Percentiles rank a stretch among this genome's conserved stretches.
These are phyloP conservation scores for Ajuga reptans DNA, from an alignment of 305 asterid species.

Conservation along the genomic window DNA sequence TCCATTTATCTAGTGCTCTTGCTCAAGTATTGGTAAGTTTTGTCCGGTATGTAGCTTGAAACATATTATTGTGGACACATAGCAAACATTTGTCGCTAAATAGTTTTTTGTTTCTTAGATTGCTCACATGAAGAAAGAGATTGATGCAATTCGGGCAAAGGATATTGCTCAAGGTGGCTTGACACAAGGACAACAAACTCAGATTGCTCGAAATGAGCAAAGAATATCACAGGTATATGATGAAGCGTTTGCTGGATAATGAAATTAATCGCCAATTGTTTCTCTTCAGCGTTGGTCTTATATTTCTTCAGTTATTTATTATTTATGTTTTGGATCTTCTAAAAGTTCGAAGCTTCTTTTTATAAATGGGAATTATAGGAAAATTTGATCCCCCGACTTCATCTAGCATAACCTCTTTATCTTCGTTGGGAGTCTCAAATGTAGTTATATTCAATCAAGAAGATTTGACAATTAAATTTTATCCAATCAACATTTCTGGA, in stretches of 20 bases:
- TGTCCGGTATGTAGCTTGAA: background rate
- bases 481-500: background rate
- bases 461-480: background rate
- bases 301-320: background rate
- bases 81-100: background rate
- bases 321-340: background rate
- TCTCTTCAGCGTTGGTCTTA: background rate
- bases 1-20: slow-evolving; percentile 8
- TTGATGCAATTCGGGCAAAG: slow-evolving; percentile 96
- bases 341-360: background rate
- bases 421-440: slow-evolving; percentile 12
- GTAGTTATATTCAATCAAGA: slow-evolving; percentile 8
- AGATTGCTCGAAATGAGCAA: slow-evolving; percentile 98
- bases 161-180: slow-evolving; percentile 98
- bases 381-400: background rate
- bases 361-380: background rate
- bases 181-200: slow-evolving; percentile 99
- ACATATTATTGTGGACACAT: slow-evolving; percentile 8
- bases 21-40: background rate
- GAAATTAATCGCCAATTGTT: slow-evolving; percentile 9
- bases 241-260: slow-evolving; percentile 8
- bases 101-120: slow-evolving; percentile 39
- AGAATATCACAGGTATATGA: slow-evolving; percentile 75
- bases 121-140: slow-evolving; percentile 97
- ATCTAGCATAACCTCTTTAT: background rate